phyloP scores from a whole-genome alignment of 148 eudicot species.

The Silene uniflora region DNA sequence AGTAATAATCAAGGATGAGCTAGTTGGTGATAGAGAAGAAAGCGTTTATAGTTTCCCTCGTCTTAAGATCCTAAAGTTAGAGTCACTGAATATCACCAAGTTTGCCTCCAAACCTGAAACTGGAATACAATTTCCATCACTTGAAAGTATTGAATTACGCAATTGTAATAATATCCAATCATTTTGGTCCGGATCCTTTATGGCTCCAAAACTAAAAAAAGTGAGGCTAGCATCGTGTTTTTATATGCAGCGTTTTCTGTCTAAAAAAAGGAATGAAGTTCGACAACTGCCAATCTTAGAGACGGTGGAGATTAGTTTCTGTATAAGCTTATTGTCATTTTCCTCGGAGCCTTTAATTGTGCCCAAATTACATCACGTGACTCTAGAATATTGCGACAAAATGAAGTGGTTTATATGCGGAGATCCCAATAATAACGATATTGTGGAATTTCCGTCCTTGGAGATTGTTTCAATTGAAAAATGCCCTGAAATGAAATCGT shows the following conservation, averaged over 20 bases:
- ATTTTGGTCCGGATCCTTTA: slow-evolving; percentile 1
- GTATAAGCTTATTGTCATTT: background rate
- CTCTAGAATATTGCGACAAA: background rate
- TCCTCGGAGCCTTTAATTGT: background rate
- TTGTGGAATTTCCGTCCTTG: background rate
- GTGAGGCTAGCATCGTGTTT: background rate
- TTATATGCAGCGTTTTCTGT: no score
- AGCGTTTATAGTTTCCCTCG: background rate
- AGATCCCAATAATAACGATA: background rate
- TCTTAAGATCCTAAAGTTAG: no score
- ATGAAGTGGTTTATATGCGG: background rate
- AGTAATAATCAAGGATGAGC: no score
- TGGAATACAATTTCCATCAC: no score
- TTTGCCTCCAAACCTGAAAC: no score
- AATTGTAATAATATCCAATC: no score
- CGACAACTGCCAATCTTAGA: no score
- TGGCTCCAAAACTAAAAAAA: background rate
- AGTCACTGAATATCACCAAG: no score
- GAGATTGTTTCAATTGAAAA: background rate
- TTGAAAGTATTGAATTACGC: no score
- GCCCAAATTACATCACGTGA: background rate
- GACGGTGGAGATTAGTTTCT: background rate
- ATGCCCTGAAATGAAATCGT: background rate
- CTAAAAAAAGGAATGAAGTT: no score
- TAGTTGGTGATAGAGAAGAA: background rate